Percentiles rank a stretch among this genome's conserved stretches.
Evolutionary conservation across 148 eudicot species (phyloP).

Genomic region (Drosera capensis): DNA sequence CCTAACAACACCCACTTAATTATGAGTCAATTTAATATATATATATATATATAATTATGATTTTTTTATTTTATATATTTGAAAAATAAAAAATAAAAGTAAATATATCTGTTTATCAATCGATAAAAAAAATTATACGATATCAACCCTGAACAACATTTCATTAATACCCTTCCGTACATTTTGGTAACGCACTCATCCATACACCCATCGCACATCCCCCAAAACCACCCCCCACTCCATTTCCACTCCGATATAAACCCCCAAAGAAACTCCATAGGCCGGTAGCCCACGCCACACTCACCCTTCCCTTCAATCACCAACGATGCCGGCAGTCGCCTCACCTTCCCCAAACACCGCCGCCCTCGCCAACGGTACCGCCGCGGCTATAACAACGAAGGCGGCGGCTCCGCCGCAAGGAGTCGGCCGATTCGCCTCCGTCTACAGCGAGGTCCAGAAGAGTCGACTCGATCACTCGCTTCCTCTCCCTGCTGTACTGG

Average conservation of each 20-base stretch:
- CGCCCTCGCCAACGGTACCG: slow-evolving; percentile 39
- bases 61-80: too few species aligned
- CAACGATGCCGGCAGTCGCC: too few species aligned
- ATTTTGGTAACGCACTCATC: neutral
- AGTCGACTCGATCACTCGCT: slow-evolving; percentile 77
- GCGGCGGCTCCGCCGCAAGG: slow-evolving; percentile 13
- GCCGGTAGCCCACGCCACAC: neutral
- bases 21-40: too few species aligned
- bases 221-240: neutral
- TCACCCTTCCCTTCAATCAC: too few species aligned
- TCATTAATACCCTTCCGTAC: neutral
- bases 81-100: too few species aligned
- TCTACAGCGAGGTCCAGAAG: slow-evolving; percentile 85
- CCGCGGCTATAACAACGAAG: too few species aligned
- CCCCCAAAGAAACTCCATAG: neutral
- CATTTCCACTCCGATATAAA: neutral
- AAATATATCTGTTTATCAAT: too few species aligned
- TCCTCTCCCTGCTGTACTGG: slow-evolving; percentile 68
- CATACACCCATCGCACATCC: neutral
- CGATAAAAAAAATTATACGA: too few species aligned
- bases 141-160: slow-evolving; percentile 1
- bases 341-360: too few species aligned
- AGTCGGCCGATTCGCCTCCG: slow-evolving; percentile 37
- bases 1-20: too few species aligned
- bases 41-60: too few species aligned